phyloP scores from a whole-genome alignment of 768 basidiomycete species.

The Mrakia hoshinonis region DNA sequence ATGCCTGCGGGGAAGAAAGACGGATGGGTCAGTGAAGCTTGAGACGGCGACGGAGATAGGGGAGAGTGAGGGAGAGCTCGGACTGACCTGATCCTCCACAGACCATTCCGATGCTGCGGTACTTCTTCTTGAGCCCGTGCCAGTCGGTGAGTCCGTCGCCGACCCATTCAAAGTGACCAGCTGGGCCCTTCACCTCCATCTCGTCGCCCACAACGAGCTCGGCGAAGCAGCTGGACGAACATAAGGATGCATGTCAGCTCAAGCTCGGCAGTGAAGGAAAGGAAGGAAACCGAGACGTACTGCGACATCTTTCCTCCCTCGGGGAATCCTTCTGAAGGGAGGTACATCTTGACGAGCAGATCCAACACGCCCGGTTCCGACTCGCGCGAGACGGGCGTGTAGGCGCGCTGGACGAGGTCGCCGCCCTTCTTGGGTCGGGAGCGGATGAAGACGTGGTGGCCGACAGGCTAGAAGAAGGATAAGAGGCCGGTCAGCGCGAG shows the following conservation, averaged over 20 bases:
- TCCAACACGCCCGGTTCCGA: constrained; percentile 48
- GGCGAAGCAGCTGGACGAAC: constrained; percentile 40
- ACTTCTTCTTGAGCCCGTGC: constrained; percentile 40
- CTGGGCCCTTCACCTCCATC: constrained; percentile 54
- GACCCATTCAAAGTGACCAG: constrained; percentile 52
- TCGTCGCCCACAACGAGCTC: constrained; percentile 48
- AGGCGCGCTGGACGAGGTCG: constrained; percentile 52
- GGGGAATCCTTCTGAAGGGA: constrained; percentile 32
- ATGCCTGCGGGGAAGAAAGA: constrained; percentile 42
- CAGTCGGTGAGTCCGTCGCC: constrained; percentile 44
- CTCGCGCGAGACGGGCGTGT: constrained; percentile 51
- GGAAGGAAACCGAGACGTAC: background rate
- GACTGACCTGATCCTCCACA: constrained; percentile 52
- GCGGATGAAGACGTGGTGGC: constrained; percentile 55
- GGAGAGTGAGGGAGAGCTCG: background rate
- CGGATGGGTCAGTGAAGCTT: background rate
- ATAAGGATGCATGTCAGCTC: background rate
- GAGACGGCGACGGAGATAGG: too few species aligned
- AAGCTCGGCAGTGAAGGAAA: background rate
- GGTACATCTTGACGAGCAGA: constrained; percentile 46
- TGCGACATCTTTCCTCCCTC: constrained; percentile 52
- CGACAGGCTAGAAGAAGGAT: constrained; percentile 41
- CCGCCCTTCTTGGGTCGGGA: constrained; percentile 44
- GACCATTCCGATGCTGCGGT: constrained; percentile 49
- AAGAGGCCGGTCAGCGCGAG: background rate